Evolutionary conservation across 495 filamentous ascomycete genomes (phyloP), one percentile per base, ranked within the genome.

Genomic region (Penicillium diatomitis): DNA sequence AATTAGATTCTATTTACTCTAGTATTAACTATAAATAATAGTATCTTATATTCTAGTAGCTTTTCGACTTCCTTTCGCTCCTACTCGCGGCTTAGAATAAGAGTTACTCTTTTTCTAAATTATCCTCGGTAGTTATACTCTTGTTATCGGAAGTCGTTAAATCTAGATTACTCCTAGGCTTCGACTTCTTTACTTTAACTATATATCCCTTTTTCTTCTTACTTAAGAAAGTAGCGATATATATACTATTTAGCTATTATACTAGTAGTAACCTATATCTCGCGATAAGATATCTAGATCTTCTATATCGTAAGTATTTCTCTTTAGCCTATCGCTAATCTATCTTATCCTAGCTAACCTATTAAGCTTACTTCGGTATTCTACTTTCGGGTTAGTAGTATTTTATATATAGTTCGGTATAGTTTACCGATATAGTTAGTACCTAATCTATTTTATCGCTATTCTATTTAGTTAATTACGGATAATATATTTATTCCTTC

Each of bases 1-100:
- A n/a, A n/a, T n/a, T n/a, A n/a, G n/a, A n/a, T n/a, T n/a, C n/a
- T n/a, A n/a, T n/a, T n/a, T n/a, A n/a, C n/a, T n/a, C n/a, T n/a
- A n/a, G n/a, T n/a, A n/a, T n/a, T n/a, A n/a, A n/a, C n/a, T n/a
- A n/a, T n/a, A n/a, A n/a, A n/a, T n/a, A n/a, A n/a, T n/a, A n/a
- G n/a, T n/a, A n/a, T n/a, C n/a, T n/a, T 10, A 29, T 12, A 9
- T 37, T 46, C 12, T 30, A 46, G 11, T 30, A 46, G 33, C 9
- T 30, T 46, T n/a, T 46, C 20, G 33, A 46, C 8, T 35, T 28
- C 44, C 44, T 46, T 46, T 28, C 8, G 33, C 44, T 46, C 44
- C 33, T 46, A 8, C 32, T 46, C 33, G 33, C 35, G 33, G 28
- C 34, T 46, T n/a, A 46, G 44, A 46, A 46, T 8, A 46, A 28